Conservation (phyloP, 2,329 filamentous ascomycete genomes). For the Fusarium stilboides region DNA sequence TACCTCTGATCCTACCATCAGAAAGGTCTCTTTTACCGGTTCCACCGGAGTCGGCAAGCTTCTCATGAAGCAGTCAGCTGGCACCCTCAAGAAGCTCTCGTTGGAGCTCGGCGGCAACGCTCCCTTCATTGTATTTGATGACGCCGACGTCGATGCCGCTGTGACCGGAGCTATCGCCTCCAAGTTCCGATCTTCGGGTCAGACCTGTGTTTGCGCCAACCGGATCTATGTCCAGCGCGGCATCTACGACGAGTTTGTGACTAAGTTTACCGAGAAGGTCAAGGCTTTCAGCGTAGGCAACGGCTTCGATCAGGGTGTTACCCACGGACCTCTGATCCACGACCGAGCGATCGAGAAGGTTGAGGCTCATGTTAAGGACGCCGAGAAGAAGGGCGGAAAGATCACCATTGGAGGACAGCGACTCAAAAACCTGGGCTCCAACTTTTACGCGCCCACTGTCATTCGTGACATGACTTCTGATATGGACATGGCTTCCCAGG, state of each 20-base stretch:
- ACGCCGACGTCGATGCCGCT: conserved; percentile 88
- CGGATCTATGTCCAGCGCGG: conserved; percentile 84
- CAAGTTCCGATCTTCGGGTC: conserved; percentile 95
- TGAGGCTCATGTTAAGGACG: conserved; percentile 84
- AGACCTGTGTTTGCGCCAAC: conserved; percentile 95
- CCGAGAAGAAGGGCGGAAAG: conserved; percentile 81
- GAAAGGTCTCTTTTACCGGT: conserved; percentile 96
- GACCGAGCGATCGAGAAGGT: conserved; percentile 85
- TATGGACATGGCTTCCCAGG: conserved; percentile 88
- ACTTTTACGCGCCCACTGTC: conserved; percentile 93
- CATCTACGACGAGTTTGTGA: conserved; percentile 82
- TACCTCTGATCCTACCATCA: conserved; percentile 79
- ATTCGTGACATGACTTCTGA: conserved; percentile 87
- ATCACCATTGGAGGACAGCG: conserved; percentile 82
- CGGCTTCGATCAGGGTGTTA: conserved; percentile 78
- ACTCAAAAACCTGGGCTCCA: conserved; percentile 80
- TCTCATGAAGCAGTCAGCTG: conserved; percentile 90
- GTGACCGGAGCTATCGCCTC: conserved; percentile 86
- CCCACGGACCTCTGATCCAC: conserved; percentile 89
- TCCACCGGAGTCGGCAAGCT: conserved; percentile 78
- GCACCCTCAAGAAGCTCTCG: conserved; percentile 85
- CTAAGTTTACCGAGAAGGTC: conserved; percentile 79
- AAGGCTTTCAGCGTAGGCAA: conserved; percentile 81
- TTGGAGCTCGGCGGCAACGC: conserved; percentile 96
- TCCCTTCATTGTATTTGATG: conserved; percentile 97